phyloP scores from a whole-genome alignment of 805 yeast genomes.

The Pichia pseudocactophila region DNA sequence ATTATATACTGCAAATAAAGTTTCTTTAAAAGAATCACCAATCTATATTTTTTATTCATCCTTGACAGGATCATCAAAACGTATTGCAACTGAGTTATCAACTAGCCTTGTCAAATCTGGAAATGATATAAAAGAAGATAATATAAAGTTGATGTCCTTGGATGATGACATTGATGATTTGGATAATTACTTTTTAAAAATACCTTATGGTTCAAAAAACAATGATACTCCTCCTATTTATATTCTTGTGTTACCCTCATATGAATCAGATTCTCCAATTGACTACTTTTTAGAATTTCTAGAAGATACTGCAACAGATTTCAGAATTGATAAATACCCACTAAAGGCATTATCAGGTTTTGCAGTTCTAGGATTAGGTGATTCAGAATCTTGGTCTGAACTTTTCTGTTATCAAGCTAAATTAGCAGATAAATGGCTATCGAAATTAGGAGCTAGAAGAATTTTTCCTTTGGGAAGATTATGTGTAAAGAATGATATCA shows the following conservation, averaged over 20 bases:
- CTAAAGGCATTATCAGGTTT: conserved; percentile 62
- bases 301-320: conserved; percentile 74
- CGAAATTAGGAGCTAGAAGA: conserved; percentile 80
- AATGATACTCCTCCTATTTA: conserved; percentile 32
- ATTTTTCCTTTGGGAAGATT: conserved; percentile 76
- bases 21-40: conserved; percentile 41
- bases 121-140: conserved; percentile 15
- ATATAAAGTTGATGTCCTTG: conserved; percentile 52
- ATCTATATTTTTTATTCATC: conserved; percentile 73
- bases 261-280: conserved; percentile 86
- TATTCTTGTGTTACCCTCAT: conserved; percentile 74
- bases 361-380: conserved; percentile 83
- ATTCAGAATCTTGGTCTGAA: conserved; percentile 69
- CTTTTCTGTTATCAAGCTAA: conserved; percentile 81
- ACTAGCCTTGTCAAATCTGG: conserved; percentile 28
- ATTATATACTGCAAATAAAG: conserved; percentile 7
- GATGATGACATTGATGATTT: conserved; percentile 79
- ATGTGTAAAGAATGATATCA: conserved; percentile 65
- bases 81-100: conserved; percentile 49
- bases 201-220: conserved; percentile 35
- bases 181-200: conserved; percentile 68
- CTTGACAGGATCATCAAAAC: conserved; percentile 72
- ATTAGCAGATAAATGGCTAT: conserved; percentile 63
- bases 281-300: conserved; percentile 79
- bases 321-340: conserved; percentile 79